Conservation (phyloP, 2,329 filamentous ascomycete genomes). For the Amauroascus niger region DNA sequence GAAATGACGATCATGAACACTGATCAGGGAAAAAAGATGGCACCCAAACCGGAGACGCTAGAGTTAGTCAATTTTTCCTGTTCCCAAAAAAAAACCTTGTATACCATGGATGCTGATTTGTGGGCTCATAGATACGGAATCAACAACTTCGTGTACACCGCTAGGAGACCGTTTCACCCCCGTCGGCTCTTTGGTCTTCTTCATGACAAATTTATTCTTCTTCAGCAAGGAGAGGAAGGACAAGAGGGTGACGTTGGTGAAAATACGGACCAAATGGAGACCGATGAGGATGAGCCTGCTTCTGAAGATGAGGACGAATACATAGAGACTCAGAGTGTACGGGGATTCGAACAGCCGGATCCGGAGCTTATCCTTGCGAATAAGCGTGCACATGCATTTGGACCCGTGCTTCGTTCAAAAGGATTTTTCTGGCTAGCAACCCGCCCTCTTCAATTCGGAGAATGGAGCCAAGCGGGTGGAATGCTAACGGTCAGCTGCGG, state of each 20-base stretch:
- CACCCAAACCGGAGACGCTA: constrained; percentile 60
- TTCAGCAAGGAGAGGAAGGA: constrained; percentile 29
- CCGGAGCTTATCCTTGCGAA: constrained; percentile 30
- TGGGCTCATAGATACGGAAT: constrained; percentile 49
- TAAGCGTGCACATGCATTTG: constrained; percentile 32
- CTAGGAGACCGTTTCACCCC: constrained; percentile 44
- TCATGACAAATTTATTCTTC: constrained; percentile 39
- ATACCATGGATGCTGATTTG: constrained; percentile 2
- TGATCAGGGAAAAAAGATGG: constrained; percentile 41
- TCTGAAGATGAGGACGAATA: constrained; percentile 15
- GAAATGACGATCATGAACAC: constrained; percentile 56
- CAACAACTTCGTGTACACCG: constrained; percentile 57
- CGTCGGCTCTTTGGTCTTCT: constrained; percentile 34
- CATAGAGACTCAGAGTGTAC: constrained; percentile 18
- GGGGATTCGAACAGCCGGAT: constrained; percentile 28
- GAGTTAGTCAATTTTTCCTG: constrained; percentile 38
- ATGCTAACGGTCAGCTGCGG: constrained; percentile 37
- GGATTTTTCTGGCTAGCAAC: constrained; percentile 40
- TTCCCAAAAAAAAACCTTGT: not conserved
- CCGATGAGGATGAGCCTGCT: constrained; percentile 18
- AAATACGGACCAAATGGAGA: constrained; percentile 22
- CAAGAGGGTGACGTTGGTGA: constrained; percentile 19
- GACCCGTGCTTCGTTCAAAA: constrained; percentile 35
- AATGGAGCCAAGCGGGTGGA: constrained; percentile 39
- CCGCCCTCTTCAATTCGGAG: constrained; percentile 34